These are phyloP conservation scores for Margaritispora aquatica DNA, from an alignment of 495 filamentous ascomycete genomes.

Conservation along the genomic window DNA sequence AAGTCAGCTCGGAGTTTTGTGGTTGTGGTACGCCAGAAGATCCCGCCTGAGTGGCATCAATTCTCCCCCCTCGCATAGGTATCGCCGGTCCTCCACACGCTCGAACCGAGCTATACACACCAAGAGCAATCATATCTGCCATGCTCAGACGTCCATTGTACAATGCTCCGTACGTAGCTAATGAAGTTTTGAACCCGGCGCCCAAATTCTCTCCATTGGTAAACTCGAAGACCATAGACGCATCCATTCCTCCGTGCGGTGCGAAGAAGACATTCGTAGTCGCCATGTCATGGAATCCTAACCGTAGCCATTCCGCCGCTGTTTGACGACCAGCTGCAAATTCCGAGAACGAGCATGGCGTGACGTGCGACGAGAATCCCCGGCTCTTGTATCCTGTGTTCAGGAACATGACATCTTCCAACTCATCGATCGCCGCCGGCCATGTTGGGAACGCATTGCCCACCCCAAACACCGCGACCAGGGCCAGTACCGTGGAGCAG, in stretches of 20 bases:
- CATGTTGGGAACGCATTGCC: slow-evolving; percentile 47
- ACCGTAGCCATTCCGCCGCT: slow-evolving; percentile 55
- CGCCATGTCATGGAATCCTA: slow-evolving; percentile 59
- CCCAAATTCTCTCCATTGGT: slow-evolving; percentile 52
- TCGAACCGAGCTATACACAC: slow-evolving; percentile 49
- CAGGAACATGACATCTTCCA: slow-evolving; percentile 58
- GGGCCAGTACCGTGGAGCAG: slow-evolving; percentile 19
- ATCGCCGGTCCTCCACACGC: slow-evolving; percentile 53
- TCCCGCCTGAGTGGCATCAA: slow-evolving; percentile 47
- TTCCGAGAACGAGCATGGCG: slow-evolving; percentile 50
- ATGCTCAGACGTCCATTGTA: slow-evolving; percentile 39
- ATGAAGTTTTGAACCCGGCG: slow-evolving; percentile 48
- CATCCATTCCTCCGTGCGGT: slow-evolving; percentile 51
- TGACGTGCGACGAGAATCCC: slow-evolving; percentile 48
- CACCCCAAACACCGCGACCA: slow-evolving; percentile 27
- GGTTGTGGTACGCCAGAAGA: slow-evolving; percentile 50
- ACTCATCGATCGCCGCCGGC: slow-evolving; percentile 52
- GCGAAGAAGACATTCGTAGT: slow-evolving; percentile 40
- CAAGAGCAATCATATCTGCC: slow-evolving; percentile 54
- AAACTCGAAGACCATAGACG: slow-evolving; percentile 53
- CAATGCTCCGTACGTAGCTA: slow-evolving; percentile 48
- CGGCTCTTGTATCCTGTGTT: slow-evolving; percentile 45
- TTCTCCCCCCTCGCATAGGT: slow-evolving; percentile 46
- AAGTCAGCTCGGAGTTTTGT: slow-evolving; percentile 44
- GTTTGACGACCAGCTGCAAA: slow-evolving; percentile 48